Percentiles rank a stretch among this genome's conserved stretches.
These are phyloP conservation scores for Termitomyces titanicus DNA, from an alignment of 768 basidiomycete genomes.

Conservation along the genomic window DNA sequence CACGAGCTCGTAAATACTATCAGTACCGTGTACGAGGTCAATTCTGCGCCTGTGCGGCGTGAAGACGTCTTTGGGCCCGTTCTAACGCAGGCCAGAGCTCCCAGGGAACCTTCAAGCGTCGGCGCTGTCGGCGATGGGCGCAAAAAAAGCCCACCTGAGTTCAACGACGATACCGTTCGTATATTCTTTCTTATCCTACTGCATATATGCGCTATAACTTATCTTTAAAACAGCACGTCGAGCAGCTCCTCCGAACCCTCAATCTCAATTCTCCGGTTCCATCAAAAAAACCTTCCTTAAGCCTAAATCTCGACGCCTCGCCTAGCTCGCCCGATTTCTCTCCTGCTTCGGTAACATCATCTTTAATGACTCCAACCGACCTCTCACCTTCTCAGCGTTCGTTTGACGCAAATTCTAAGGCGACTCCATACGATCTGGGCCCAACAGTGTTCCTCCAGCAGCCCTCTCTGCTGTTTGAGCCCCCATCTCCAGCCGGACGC, in stretches of 20 bases:
- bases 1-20: constrained; percentile 20
- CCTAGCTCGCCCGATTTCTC: constrained; percentile 66
- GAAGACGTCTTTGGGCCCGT: constrained; percentile 69
- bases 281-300: constrained; percentile 37
- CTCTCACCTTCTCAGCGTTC: constrained; percentile 58
- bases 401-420: constrained; percentile 50
- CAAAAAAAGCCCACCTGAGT: constrained; percentile 55
- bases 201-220: constrained; percentile 5
- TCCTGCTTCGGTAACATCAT: constrained; percentile 67
- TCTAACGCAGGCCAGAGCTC: constrained; percentile 17
- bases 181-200: neutral
- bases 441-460: constrained; percentile 29
- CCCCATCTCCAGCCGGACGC: constrained; percentile 19
- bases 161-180: constrained; percentile 24
- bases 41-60: constrained; percentile 27
- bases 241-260: constrained; percentile 74
- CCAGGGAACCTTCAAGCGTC: constrained; percentile 29
- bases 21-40: constrained; percentile 14
- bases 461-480: constrained; percentile 40
- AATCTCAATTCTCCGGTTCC: constrained; percentile 77
- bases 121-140: constrained; percentile 82
- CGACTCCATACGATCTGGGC: constrained; percentile 47
- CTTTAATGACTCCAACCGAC: constrained; percentile 72
- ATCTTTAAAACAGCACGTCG: constrained; percentile 53
- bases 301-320: constrained; percentile 42